phyloP scores from a whole-genome alignment of 345 rosid genomes.

The Camelina hispida region DNA sequence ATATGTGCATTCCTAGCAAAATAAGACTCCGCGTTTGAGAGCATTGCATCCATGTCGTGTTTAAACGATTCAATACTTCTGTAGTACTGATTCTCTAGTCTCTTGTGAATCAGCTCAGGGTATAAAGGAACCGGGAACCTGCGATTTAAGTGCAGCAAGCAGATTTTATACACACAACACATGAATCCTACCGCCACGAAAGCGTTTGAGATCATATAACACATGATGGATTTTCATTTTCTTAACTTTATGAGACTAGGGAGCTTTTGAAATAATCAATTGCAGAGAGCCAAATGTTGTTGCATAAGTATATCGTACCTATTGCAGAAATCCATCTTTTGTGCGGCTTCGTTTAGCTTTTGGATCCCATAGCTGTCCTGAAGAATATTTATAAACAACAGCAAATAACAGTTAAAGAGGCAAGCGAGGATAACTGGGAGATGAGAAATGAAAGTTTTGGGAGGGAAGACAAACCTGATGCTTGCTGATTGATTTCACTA shows the following conservation, averaged over 20 bases:
- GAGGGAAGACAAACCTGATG: constrained; percentile 56
- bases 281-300: constrained; percentile 15
- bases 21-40: constrained; percentile 70
- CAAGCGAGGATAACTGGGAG: background rate
- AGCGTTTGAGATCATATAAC: constrained; percentile 9
- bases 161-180: constrained; percentile 1
- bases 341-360: constrained; percentile 74
- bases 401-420: background rate
- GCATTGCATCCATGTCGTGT: constrained; percentile 72
- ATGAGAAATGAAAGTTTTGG: constrained; percentile 1
- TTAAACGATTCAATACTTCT: constrained; percentile 69
- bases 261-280: constrained; percentile 6
- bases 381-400: constrained; percentile 29
- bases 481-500: constrained; percentile 61
- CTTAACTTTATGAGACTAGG: background rate
- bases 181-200: constrained; percentile 21
- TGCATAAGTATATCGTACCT: constrained; percentile 63
- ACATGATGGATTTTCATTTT: background rate
- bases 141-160: constrained; percentile 30
- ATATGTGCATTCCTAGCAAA: constrained; percentile 48
- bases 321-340: constrained; percentile 74
- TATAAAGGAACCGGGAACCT: constrained; percentile 88
- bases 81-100: constrained; percentile 80
- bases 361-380: constrained; percentile 86
- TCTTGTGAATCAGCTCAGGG: constrained; percentile 74